Evolutionary conservation across 2,329 filamentous ascomycete species (phyloP).

Genomic region (Cladobotryum protrusum): DNA sequence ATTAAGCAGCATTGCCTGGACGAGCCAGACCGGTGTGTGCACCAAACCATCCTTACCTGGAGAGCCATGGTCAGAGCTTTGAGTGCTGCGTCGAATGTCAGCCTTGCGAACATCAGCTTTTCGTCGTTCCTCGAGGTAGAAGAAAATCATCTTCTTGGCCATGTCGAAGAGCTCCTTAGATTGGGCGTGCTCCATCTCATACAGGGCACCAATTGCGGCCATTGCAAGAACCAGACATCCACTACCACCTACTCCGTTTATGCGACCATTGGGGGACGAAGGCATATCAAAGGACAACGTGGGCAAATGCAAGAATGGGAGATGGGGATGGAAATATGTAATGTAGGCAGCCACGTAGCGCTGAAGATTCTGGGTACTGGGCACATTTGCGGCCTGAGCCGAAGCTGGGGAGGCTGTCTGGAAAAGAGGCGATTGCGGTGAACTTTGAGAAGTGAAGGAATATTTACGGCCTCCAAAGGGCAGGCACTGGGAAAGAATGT

Average conservation of each 20-base stretch:
- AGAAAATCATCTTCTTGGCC: conserved; percentile 90
- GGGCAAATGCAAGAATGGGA: conserved; percentile 90
- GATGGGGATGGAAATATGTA: conserved; percentile 85
- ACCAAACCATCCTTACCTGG: conserved; percentile 53
- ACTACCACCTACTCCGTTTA: conserved; percentile 63
- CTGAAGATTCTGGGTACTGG: conserved; percentile 78
- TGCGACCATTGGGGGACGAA: conserved; percentile 57
- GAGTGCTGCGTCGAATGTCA: conserved; percentile 48
- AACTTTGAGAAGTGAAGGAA: conserved; percentile 50
- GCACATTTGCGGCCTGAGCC: conserved; percentile 55
- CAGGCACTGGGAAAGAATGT: conserved; percentile 51
- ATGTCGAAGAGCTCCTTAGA: conserved; percentile 86
- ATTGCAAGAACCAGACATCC: conserved; percentile 81
- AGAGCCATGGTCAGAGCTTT: conserved; percentile 40
- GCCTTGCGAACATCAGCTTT: conserved; percentile 72
- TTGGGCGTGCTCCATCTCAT: conserved; percentile 73
- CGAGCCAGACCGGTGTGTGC: conserved; percentile 85
- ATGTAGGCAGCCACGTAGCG: conserved; percentile 88
- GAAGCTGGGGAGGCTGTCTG: conserved; percentile 43
- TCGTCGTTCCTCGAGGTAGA: conserved; percentile 85
- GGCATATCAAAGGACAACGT: conserved; percentile 85
- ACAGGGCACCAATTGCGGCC: conserved; percentile 74
- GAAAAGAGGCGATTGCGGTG: conserved; percentile 48
- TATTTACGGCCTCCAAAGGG: conserved; percentile 58
- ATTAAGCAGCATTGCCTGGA: conserved; percentile 94